Percentiles rank a stretch among this genome's conserved stretches.
These are phyloP conservation scores for Colletotrichum phormii DNA, from an alignment of 2,329 filamentous ascomycete genomes.

Conservation along the genomic window DNA sequence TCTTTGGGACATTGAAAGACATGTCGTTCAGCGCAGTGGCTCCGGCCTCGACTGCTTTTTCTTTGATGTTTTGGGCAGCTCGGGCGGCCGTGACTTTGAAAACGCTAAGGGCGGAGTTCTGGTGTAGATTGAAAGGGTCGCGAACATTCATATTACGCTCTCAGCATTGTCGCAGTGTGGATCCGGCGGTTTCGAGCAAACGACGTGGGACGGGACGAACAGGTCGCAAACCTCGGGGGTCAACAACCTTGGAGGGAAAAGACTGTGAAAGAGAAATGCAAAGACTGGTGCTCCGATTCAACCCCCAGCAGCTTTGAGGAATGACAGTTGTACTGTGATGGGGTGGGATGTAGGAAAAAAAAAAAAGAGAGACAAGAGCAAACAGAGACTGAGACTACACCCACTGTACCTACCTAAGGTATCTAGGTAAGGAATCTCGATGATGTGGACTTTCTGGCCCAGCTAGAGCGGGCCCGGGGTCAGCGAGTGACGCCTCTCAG, in stretches of 20 bases:
- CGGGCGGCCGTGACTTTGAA: slow-evolving; percentile 61
- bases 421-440: slow-evolving; percentile 18
- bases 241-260: not conserved
- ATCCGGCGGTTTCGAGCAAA: slow-evolving; percentile 32
- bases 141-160: slow-evolving; percentile 52
- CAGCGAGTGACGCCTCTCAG: not conserved
- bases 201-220: slow-evolving; percentile 14
- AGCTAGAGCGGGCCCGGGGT: slow-evolving; percentile 6
- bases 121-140: slow-evolving; percentile 55
- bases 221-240: slow-evolving; percentile 11
- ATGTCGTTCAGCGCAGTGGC: slow-evolving; percentile 65
- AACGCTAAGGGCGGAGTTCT: slow-evolving; percentile 50
- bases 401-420: too few relatives aligned
- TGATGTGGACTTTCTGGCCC: slow-evolving; percentile 31
- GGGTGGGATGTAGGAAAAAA: slow-evolving; percentile 28
- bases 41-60: slow-evolving; percentile 62
- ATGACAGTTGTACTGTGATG: slow-evolving; percentile 14
- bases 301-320: slow-evolving; percentile 14
- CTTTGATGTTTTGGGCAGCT: slow-evolving; percentile 56
- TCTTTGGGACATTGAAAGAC: slow-evolving; percentile 75
- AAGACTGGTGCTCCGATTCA: slow-evolving; percentile 7
- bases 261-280: not conserved
- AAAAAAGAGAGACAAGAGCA: slow-evolving; percentile 34
- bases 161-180: slow-evolving; percentile 36
- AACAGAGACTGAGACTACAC: slow-evolving; percentile 11